phyloP scores from a whole-genome alignment of 1,284 basidiomycete genomes.

The Xerocomus nothofagi region DNA sequence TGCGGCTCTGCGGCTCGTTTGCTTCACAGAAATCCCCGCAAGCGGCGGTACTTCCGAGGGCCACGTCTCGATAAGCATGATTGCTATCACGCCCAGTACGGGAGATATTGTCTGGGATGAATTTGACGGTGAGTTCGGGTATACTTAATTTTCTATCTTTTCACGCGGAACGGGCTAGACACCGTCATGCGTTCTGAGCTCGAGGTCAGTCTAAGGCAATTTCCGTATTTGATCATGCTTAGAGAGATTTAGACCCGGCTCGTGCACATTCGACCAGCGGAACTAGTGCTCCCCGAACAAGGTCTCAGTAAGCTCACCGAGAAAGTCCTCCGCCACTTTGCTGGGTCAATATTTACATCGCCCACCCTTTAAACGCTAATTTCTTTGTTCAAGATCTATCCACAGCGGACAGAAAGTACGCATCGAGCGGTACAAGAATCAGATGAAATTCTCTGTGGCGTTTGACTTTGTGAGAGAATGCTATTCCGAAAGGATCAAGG shows the following conservation, averaged over 20 bases:
- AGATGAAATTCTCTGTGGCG: slow-evolving; percentile 68
- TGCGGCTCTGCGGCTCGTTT: slow-evolving; percentile 62
- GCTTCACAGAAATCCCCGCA: slow-evolving; percentile 66
- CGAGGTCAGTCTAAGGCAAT: slow-evolving; percentile 49
- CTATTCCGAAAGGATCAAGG: slow-evolving; percentile 57
- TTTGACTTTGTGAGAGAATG: slow-evolving; percentile 73
- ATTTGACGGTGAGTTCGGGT: slow-evolving; percentile 62
- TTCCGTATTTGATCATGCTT: slow-evolving; percentile 1
- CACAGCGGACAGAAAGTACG: slow-evolving; percentile 51
- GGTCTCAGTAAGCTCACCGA: slow-evolving; percentile 73
- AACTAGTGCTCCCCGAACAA: slow-evolving; percentile 68
- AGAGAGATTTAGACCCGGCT: slow-evolving; percentile 64
- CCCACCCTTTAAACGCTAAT: slow-evolving; percentile 10
- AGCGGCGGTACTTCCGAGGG: slow-evolving; percentile 49
- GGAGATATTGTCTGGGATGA: slow-evolving; percentile 93
- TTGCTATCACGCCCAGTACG: slow-evolving; percentile 83
- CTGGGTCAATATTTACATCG: slow-evolving; percentile 45
- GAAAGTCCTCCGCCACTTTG: slow-evolving; percentile 74
- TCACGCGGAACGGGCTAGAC: slow-evolving; percentile 46
- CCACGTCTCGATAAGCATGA: slow-evolving; percentile 66
- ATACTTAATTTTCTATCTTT: slow-evolving; percentile 2
- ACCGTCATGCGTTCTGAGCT: slow-evolving; percentile 84
- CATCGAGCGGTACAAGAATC: slow-evolving; percentile 62
- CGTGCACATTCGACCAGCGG: slow-evolving; percentile 81
- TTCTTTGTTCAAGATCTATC: slow-evolving; percentile 38